These are phyloP conservation scores for Pseudomassariella vexata DNA, from an alignment of 2,329 filamentous ascomycete species.

Conservation along the genomic window DNA sequence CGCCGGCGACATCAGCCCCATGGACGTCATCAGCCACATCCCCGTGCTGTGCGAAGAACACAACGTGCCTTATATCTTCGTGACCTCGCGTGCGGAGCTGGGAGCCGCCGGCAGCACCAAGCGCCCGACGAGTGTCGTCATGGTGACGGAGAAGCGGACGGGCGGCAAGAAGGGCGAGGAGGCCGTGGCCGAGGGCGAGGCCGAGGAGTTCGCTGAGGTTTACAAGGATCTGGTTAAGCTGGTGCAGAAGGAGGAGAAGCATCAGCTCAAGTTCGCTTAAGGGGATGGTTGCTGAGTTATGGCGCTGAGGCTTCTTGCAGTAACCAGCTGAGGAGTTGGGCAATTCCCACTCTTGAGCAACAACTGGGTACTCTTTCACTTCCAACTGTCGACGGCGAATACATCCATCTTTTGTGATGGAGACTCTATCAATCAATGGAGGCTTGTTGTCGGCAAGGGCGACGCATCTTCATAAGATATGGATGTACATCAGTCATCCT, in stretches of 20 bases:
- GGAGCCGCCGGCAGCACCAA: slow-evolving; percentile 92
- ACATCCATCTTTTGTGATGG: too few relatives aligned
- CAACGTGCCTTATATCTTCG: slow-evolving; percentile 94
- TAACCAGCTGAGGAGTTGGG: too few relatives aligned
- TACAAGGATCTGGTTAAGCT: slow-evolving; percentile 63
- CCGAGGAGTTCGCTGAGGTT: slow-evolving; percentile 56
- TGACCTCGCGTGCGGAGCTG: slow-evolving; percentile 85
- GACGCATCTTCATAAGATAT: too few relatives aligned
- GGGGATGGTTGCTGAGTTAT: slow-evolving; percentile 18
- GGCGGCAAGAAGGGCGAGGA: slow-evolving; percentile 28
- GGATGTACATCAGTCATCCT: too few relatives aligned
- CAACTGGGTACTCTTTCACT: too few relatives aligned
- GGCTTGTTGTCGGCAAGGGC: too few relatives aligned
- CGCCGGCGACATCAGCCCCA: slow-evolving; percentile 94
- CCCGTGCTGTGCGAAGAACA: slow-evolving; percentile 98
- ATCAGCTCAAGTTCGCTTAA: slow-evolving; percentile 49
- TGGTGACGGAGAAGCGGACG: slow-evolving; percentile 61
- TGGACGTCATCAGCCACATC: slow-evolving; percentile 98
- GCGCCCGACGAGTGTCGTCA: slow-evolving; percentile 92
- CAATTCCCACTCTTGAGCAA: too few relatives aligned
- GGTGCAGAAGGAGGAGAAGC: slow-evolving; percentile 56
- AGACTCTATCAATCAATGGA: too few relatives aligned
- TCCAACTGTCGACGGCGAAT: too few relatives aligned
- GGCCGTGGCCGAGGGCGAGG: slow-evolving; percentile 42
- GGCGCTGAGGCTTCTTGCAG: too few relatives aligned